Evolutionary conservation across 83 land plant species (phyloP).

Genomic region (Picea abies): DNA sequence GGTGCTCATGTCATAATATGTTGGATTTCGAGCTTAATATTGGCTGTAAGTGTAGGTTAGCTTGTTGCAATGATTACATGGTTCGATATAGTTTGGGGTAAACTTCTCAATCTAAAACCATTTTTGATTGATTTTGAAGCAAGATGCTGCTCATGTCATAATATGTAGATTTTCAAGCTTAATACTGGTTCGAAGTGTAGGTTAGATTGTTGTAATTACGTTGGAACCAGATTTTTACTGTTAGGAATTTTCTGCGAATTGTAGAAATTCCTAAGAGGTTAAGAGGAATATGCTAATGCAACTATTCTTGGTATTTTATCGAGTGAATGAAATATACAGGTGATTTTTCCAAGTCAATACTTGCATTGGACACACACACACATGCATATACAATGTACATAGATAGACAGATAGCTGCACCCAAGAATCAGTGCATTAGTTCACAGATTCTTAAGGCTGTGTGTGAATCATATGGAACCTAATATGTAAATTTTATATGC

Average conservation of each 20-base stretch:
- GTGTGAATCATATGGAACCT: not conserved
- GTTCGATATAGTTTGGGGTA: too few species aligned
- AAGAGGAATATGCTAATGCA: not conserved
- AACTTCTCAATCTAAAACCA: not conserved
- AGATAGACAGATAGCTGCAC: too few species aligned
- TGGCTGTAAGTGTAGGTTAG: not conserved
- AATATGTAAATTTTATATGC: not conserved
- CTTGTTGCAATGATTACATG: not conserved
- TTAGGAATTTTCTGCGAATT: not conserved
- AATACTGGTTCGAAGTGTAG: not conserved
- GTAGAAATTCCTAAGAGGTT: not conserved
- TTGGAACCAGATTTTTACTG: not conserved
- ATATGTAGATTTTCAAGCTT: not conserved
- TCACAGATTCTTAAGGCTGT: slow-evolving; percentile 4
- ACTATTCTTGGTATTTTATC: slow-evolving; percentile 7
- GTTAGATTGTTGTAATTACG: not conserved
- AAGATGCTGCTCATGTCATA: not conserved
- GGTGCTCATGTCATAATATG: slow-evolving; percentile 1
- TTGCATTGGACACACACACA: too few species aligned
- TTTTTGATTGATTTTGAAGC: not conserved
- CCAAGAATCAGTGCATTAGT: not conserved
- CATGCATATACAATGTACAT: too few species aligned
- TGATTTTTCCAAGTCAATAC: too few species aligned
- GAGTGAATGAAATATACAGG: not conserved
- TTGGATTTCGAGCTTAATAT: not conserved